These are phyloP conservation scores for Jamesozyma piceae DNA, from an alignment of 805 yeast species.

Conservation along the genomic window DNA sequence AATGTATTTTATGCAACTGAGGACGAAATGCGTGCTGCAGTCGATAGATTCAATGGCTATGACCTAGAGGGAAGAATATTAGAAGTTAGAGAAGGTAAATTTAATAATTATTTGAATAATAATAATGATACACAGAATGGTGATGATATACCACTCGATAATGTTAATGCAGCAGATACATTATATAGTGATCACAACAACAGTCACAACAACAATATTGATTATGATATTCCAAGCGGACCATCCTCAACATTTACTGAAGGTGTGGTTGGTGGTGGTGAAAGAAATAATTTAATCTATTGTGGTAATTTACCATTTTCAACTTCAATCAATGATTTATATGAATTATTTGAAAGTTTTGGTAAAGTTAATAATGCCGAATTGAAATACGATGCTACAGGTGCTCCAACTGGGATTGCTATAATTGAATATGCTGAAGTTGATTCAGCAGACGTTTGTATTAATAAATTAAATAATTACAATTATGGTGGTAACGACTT, in stretches of 20 bases:
- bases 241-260: conserved; percentile 39
- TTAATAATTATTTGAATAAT: conserved; percentile 3
- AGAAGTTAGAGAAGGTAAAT: conserved; percentile 18
- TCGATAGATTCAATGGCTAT: conserved; percentile 64
- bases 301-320: conserved; percentile 81
- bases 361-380: conserved; percentile 73
- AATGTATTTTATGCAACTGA: conserved; percentile 63
- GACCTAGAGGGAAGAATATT: conserved; percentile 26
- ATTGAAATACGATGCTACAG: conserved; percentile 51
- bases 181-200: background rate
- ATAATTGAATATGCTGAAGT: conserved; percentile 64
- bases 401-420: conserved; percentile 72
- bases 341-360: conserved; percentile 75
- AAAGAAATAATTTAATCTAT: conserved; percentile 50
- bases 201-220: background rate
- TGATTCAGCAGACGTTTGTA: conserved; percentile 64
- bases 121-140: background rate
- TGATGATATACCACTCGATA: background rate
- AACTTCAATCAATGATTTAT: conserved; percentile 73
- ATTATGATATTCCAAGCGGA: conserved; percentile 1
- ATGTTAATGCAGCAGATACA: background rate
- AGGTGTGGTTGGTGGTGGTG: conserved; percentile 56
- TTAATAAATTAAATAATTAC: conserved; percentile 66
- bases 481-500: conserved; percentile 76
- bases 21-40: conserved; percentile 64